These are phyloP conservation scores for Hypoxylon sp. DNA, from an alignment of 2,329 filamentous ascomycete species.

Conservation along the genomic window DNA sequence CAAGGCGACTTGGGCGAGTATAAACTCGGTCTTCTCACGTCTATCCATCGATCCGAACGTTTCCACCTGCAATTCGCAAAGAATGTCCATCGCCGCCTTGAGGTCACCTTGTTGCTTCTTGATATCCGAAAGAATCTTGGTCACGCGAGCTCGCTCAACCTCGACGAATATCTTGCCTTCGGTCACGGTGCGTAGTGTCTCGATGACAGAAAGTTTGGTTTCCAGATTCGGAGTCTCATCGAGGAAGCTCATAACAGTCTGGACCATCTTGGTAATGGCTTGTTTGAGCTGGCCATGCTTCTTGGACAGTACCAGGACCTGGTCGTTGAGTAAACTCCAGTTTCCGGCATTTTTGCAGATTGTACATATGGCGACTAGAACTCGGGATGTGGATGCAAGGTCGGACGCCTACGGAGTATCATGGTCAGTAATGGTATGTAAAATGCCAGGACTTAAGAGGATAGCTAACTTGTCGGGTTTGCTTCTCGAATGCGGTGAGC, in stretches of 20 bases:
- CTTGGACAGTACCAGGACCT: constrained; percentile 95
- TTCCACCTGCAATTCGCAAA: constrained; percentile 98
- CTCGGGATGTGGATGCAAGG: constrained; percentile 91
- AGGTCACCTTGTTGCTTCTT: constrained; percentile 96
- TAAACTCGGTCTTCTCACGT: constrained; percentile 98
- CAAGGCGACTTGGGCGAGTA: constrained; percentile 91
- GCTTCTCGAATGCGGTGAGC: constrained; percentile 91
- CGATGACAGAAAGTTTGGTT: constrained; percentile 92
- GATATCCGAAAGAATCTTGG: constrained; percentile 94
- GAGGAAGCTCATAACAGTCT: constrained; percentile 92
- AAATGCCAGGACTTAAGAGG: constrained; percentile 30
- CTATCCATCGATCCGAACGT: constrained; percentile 98
- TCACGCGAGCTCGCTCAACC: constrained; percentile 95
- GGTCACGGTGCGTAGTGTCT: constrained; percentile 94
- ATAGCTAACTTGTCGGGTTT: constrained; percentile 84
- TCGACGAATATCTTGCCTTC: constrained; percentile 99
- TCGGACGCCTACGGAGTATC: constrained; percentile 81
- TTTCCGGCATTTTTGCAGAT: constrained; percentile 93
- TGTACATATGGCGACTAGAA: constrained; percentile 89
- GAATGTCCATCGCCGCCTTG: constrained; percentile 88
- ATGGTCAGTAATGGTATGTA: constrained; percentile 23
- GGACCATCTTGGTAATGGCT: constrained; percentile 98
- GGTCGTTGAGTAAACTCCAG: constrained; percentile 96
- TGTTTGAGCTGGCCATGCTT: constrained; percentile 99
- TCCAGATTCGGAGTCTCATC: constrained; percentile 87